A percentile compares a stretch with the other conserved stretches of the same genome.
phyloP scores from a whole-genome alignment of 345 rosid genomes.

The Euclidium syriacum region DNA sequence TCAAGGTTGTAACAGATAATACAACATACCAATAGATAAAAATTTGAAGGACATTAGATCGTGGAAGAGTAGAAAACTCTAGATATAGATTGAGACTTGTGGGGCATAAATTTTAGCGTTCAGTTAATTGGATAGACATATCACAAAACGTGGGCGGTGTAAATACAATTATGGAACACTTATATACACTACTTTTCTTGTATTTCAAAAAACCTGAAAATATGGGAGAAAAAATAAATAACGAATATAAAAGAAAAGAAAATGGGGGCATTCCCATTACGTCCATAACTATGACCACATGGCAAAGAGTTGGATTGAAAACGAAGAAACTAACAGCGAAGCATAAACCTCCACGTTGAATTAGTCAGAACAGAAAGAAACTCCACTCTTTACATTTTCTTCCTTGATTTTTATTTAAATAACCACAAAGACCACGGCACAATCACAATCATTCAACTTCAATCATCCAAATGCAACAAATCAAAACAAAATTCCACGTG shows the following conservation, averaged over 20 bases:
- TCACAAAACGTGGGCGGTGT: conserved; percentile 12
- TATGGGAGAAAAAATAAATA: background rate
- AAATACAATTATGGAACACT: conserved; percentile 4
- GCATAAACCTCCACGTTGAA: conserved; percentile 20
- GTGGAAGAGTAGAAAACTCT: background rate
- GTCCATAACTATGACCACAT: conserved; percentile 23
- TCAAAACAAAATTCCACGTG: conserved; percentile 5
- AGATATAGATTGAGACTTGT: background rate
- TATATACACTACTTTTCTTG: background rate
- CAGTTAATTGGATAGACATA: background rate
- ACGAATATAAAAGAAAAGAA: background rate
- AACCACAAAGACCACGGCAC: background rate
- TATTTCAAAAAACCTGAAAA: background rate
- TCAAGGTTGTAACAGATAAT: too few species aligned
- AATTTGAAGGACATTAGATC: background rate
- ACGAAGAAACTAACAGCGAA: conserved; percentile 23
- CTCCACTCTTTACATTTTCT: background rate
- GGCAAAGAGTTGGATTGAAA: conserved; percentile 20
- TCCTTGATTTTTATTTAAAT: background rate
- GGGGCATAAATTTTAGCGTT: background rate
- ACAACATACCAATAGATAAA: background rate
- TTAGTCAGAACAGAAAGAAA: conserved; percentile 13
- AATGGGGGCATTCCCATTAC: conserved; percentile 13
- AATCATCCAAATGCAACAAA: conserved; percentile 14
- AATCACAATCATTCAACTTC: conserved; percentile 23